Evolutionary conservation across 768 basidiomycete genomes (phyloP).

Genomic region (Hysterangium stoloniferum): DNA sequence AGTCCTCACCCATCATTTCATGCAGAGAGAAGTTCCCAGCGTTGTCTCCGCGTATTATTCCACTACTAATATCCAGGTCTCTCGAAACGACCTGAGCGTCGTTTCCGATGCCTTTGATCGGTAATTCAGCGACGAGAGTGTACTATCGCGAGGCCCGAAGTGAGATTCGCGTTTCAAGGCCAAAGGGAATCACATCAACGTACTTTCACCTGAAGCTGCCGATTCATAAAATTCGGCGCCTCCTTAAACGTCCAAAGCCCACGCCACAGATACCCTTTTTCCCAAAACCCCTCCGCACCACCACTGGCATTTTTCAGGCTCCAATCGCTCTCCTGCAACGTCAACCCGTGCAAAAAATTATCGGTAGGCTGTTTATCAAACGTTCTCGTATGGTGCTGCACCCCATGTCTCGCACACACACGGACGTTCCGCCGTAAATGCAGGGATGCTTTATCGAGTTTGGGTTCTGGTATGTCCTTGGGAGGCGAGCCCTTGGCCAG

Average conservation of each 20-base stretch:
- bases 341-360: conserved; percentile 2
- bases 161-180: not conserved
- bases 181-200: not conserved
- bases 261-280: conserved; percentile 3
- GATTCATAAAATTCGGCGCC: conserved; percentile 2
- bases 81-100: not conserved
- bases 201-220: not conserved
- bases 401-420: not conserved
- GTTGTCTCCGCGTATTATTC: not conserved
- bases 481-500: not conserved
- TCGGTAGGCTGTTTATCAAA: not conserved
- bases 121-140: not conserved
- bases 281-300: not conserved
- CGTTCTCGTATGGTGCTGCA: not conserved
- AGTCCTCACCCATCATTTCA: too few relatives aligned
- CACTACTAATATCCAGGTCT: not conserved
- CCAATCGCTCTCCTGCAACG: conserved; percentile 1
- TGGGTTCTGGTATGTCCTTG: too few relatives aligned
- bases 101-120: conserved; percentile 8
- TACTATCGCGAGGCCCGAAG: not conserved
- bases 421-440: not conserved
- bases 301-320: not conserved
- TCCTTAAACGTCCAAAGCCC: conserved; percentile 5
- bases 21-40: too few relatives aligned
- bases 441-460: conserved; percentile 1